Conservation (phyloP, 2,329 filamentous ascomycete species). For the Ophiostoma quercus region DNA sequence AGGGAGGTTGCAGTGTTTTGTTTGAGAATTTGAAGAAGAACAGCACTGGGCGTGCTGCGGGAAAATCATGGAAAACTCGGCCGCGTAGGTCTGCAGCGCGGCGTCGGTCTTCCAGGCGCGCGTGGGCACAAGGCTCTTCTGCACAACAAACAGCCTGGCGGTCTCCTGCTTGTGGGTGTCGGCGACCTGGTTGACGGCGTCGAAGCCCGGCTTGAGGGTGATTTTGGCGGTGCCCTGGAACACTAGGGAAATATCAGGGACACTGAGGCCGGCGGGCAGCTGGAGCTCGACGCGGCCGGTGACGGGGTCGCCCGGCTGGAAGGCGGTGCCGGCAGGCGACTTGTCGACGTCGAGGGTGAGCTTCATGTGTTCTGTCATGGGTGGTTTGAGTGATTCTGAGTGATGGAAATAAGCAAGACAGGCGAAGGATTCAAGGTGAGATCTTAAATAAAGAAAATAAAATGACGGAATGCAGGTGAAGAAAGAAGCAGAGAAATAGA, state of each 20-base stretch:
- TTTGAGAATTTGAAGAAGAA: too few species aligned
- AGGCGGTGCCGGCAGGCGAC: background rate
- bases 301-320: constrained; percentile 1
- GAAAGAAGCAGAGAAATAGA: background rate
- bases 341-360: constrained; percentile 5
- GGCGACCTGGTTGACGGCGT: background rate
- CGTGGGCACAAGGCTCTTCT: background rate
- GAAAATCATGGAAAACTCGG: constrained; percentile 6
- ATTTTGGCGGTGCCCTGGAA: constrained; percentile 13
- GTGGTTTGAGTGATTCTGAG: too few species aligned
- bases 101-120: background rate
- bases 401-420: too few species aligned
- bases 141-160: background rate
- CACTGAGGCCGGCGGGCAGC: background rate
- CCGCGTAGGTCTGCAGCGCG: constrained; percentile 1
- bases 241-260: background rate
- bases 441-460: too few species aligned
- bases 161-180: constrained; percentile 7
- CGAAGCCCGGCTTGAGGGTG: constrained; percentile 14
- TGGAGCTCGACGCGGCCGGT: constrained; percentile 11
- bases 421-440: too few species aligned
- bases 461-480: background rate
- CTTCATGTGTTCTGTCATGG: constrained; percentile 15
- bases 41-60: background rate
- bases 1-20: constrained; percentile 12